These are phyloP conservation scores for Diversispora epigaea DNA, from an alignment of 192 early-diverging fungal species.

Conservation along the genomic window DNA sequence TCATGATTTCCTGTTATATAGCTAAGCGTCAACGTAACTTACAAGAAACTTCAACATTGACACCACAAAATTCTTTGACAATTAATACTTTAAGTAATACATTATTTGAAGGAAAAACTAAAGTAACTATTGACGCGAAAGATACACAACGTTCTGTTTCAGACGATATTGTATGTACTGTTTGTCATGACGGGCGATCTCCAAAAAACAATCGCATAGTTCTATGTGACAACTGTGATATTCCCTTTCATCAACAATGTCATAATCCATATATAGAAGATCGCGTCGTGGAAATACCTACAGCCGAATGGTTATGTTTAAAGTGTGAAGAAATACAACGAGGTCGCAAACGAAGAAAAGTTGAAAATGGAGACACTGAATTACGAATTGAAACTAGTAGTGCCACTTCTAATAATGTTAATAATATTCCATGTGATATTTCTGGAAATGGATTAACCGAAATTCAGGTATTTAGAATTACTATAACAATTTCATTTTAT, in stretches of 20 bases:
- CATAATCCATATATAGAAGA: slow-evolving; percentile 36
- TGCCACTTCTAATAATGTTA: too few species aligned
- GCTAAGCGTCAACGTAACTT: background rate
- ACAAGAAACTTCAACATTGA: background rate
- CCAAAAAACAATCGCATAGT: slow-evolving; percentile 39
- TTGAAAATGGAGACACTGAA: background rate
- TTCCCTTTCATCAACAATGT: slow-evolving; percentile 40
- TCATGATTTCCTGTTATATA: background rate
- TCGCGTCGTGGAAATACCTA: slow-evolving; percentile 26
- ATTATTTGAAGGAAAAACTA: background rate
- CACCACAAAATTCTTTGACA: background rate
- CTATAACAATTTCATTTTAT: background rate
- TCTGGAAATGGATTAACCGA: slow-evolving; percentile 24
- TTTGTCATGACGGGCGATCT: slow-evolving; percentile 35
- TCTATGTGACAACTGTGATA: slow-evolving; percentile 38
- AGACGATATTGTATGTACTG: slow-evolving; percentile 31
- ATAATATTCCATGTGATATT: background rate
- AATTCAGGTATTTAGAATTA: slow-evolving; percentile 20
- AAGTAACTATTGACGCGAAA: background rate
- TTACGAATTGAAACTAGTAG: background rate
- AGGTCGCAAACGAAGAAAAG: slow-evolving; percentile 10
- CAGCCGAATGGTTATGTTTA: slow-evolving; percentile 34
- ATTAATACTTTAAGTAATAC: background rate
- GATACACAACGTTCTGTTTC: background rate
- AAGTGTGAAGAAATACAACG: slow-evolving; percentile 28